Evolutionary conservation across 2,329 filamentous ascomycete species (phyloP).

Genomic region (Sphaerulina vaccinii): DNA sequence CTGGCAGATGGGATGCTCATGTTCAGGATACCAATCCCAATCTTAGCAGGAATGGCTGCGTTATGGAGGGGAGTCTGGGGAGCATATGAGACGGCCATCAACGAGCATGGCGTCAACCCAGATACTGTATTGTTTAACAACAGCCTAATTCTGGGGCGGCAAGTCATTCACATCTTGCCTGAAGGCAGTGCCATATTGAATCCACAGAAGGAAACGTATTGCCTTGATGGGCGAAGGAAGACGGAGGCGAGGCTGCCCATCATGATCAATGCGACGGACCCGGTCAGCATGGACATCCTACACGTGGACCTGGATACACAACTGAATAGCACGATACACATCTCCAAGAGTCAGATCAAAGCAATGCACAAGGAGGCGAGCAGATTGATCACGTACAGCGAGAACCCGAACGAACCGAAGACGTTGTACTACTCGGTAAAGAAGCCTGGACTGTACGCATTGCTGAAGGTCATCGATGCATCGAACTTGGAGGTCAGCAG

Average conservation of each 20-base stretch:
- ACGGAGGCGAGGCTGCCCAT: slow-evolving; percentile 71
- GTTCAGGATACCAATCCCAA: slow-evolving; percentile 81
- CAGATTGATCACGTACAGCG: slow-evolving; percentile 53
- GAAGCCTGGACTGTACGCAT: slow-evolving; percentile 82
- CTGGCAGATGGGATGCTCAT: slow-evolving; percentile 80
- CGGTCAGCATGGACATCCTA: slow-evolving; percentile 82
- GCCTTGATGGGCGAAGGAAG: slow-evolving; percentile 62
- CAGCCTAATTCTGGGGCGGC: slow-evolving; percentile 89
- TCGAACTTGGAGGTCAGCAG: slow-evolving; percentile 73
- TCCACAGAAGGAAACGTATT: slow-evolving; percentile 76
- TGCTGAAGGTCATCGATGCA: slow-evolving; percentile 84
- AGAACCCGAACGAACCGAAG: slow-evolving; percentile 41
- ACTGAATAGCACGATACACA: slow-evolving; percentile 73
- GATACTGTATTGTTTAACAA: slow-evolving; percentile 85
- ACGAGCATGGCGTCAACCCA: slow-evolving; percentile 88
- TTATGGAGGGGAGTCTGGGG: slow-evolving; percentile 83
- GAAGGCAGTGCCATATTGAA: slow-evolving; percentile 90
- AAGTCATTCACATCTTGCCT: slow-evolving; percentile 95
- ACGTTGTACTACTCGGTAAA: slow-evolving; percentile 70
- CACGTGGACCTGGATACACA: slow-evolving; percentile 82
- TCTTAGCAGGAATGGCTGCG: slow-evolving; percentile 69
- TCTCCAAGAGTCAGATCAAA: slow-evolving; percentile 72
- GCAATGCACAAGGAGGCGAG: slow-evolving; percentile 69
- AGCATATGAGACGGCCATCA: slow-evolving; percentile 79
- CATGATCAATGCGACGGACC: slow-evolving; percentile 88